phyloP scores from a whole-genome alignment of 768 basidiomycete genomes.

The Leucosporidium creatinivorum region DNA sequence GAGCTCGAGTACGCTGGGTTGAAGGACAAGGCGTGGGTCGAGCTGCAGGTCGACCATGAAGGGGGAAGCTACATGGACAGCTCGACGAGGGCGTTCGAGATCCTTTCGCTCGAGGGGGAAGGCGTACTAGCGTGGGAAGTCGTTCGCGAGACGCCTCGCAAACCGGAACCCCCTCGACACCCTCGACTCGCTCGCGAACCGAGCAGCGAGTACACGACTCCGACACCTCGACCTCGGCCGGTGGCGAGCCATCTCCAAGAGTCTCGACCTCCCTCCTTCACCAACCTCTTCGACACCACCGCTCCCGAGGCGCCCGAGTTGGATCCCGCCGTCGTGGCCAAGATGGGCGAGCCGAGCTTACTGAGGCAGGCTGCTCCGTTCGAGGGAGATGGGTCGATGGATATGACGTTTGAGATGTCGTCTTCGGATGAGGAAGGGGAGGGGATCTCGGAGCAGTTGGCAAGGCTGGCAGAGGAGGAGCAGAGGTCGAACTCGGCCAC shows the following conservation, averaged over 20 bases:
- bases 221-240: background rate
- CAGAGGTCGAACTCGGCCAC: too few relatives aligned
- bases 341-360: conserved; percentile 3
- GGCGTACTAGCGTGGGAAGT: background rate
- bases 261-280: conserved; percentile 7
- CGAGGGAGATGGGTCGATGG: conserved; percentile 20
- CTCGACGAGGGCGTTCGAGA: background rate
- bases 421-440: too few relatives aligned
- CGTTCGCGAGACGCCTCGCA: background rate
- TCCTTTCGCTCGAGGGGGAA: too few relatives aligned
- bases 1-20: conserved; percentile 3
- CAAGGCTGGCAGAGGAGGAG: too few relatives aligned
- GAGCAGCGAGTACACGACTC: background rate
- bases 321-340: background rate
- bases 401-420: conserved; percentile 24
- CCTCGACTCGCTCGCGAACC: background rate
- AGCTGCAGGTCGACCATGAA: background rate
- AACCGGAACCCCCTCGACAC: background rate
- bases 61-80: background rate
- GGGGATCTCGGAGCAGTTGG: too few relatives aligned
- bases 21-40: conserved; percentile 22
- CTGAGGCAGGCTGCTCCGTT: conserved; percentile 20
- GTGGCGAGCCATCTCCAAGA: background rate
- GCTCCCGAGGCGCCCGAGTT: conserved; percentile 6
- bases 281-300: conserved; percentile 22